Base-by-base conservation (phyloP, 2,329 filamentous ascomycete species). In the Ceratocystiopsis sp. region DNA sequence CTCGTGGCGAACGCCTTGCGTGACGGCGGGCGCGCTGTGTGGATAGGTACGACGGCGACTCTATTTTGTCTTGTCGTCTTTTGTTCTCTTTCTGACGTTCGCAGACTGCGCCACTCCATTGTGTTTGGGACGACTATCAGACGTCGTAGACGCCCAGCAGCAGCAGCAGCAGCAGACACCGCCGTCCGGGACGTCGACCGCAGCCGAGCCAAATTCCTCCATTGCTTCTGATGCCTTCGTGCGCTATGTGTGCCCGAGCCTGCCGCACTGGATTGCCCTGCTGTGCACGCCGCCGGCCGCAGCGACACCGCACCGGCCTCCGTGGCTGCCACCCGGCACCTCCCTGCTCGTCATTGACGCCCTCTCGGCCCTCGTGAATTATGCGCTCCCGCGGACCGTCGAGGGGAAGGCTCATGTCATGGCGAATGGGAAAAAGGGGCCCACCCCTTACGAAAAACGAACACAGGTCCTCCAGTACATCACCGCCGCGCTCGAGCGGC, bases 311-410 rank as follows among this genome's bases (percentile, higher is more conserved):
- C 25, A 29, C 25, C 25, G 10, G 2, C 54, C 68, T 3, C 60
- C 62, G 11, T 78, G 83, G 47, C 72, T 86, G 40, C 74, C 80
- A 1, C 45, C 58, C 19, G 65, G 67, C 29, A 79, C 81, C 12
- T 69, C 71, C 19, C 65, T 95, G 1, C 60, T 95, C 35, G 66
- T 95, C 13, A 65, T 95, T 49, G 85, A 93, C 57, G 79, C 79
- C 3, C 62, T 93, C 17, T 86, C 86, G 8, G 75, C 77, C 9
- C 66, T 91, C 21, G 68, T 95, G 46, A 82, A 83, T 50, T 73
- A 78, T 43, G 78, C 84, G 32, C 85, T 93, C 47, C 83, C 83
- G 16, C 78, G 76, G 48, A 34, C 57, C 62, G 19, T 65, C 0
- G 45, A 49, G 4, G 42, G 40, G 3, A 48, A 48, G 45, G 18